Evolutionary conservation across 2,329 filamentous ascomycete genomes (phyloP).

Genomic region (Didymella pinodella): DNA sequence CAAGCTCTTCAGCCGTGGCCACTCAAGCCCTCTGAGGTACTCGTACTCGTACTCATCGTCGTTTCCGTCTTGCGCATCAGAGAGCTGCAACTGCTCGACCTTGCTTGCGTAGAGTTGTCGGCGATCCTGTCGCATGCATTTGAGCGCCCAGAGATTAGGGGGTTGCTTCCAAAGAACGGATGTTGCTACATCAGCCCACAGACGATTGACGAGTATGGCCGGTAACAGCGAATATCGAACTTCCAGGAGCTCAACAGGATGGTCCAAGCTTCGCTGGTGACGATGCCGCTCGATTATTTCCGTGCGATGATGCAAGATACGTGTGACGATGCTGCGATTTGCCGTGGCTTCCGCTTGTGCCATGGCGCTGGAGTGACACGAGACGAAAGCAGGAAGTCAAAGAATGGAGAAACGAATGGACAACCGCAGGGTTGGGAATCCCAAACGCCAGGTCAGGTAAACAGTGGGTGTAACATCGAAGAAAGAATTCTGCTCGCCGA

Average conservation of each 20-base stretch:
- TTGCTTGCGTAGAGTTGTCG: conserved; percentile 46
- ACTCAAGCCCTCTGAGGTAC: conserved; percentile 37
- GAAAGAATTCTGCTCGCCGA: conserved; percentile 5
- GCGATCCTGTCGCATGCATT: conserved; percentile 30
- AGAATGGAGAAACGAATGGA: conserved; percentile 24
- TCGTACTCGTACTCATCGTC: conserved; percentile 33
- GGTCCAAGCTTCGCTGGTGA: conserved; percentile 41
- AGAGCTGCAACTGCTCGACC: conserved; percentile 37
- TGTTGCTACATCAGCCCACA: conserved; percentile 46
- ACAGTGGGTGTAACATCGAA: conserved; percentile 19
- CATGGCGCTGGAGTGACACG: conserved; percentile 29
- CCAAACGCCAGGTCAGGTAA: conserved; percentile 19
- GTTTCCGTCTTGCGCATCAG: conserved; percentile 28
- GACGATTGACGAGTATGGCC: conserved; percentile 41
- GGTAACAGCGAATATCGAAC: conserved; percentile 46
- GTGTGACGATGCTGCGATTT: conserved; percentile 37
- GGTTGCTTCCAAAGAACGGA: conserved; percentile 45
- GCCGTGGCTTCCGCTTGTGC: conserved; percentile 32
- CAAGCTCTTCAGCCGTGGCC: conserved; percentile 42
- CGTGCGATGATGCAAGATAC: conserved; percentile 40
- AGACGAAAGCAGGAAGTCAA: conserved; percentile 13
- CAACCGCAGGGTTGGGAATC: conserved; percentile 15
- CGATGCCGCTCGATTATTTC: conserved; percentile 44
- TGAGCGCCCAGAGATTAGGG: conserved; percentile 40
- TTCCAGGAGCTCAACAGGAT: conserved; percentile 46